Conservation (phyloP, 2,329 filamentous ascomycete species). For the Colletotrichum musae region DNA sequence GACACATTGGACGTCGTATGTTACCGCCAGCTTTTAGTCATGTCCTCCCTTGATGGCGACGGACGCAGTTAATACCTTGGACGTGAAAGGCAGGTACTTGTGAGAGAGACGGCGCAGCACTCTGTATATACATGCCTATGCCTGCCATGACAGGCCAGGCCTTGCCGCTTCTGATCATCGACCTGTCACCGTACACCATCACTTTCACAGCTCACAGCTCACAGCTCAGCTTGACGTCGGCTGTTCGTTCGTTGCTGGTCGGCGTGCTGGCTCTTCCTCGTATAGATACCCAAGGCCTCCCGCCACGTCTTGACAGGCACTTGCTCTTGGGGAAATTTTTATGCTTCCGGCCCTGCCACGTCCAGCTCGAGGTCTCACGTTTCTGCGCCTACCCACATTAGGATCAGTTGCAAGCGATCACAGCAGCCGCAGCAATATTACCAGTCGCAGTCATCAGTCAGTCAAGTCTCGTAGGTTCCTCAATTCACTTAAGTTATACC, state of each 20-base stretch:
- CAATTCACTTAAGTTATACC: conserved; percentile 7
- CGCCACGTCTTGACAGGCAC: conserved; percentile 5
- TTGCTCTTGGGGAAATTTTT: conserved; percentile 1
- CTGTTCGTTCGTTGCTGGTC: conserved; percentile 21
- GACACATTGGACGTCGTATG: conserved; percentile 11
- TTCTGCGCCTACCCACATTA: not conserved
- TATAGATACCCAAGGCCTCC: conserved; percentile 37
- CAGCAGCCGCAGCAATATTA: not conserved
- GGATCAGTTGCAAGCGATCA: not conserved
- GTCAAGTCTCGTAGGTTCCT: not conserved
- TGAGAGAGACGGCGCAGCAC: not conserved
- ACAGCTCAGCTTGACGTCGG: conserved; percentile 4
- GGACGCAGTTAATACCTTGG: not conserved
- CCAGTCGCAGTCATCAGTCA: not conserved
- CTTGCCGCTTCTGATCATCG: conserved; percentile 26
- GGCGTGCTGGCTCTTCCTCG: conserved; percentile 20
- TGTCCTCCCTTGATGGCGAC: conserved; percentile 8
- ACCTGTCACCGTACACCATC: conserved; percentile 24
- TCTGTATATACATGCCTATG: conserved; percentile 18
- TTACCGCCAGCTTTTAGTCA: conserved; percentile 12
- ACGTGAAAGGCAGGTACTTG: conserved; percentile 2
- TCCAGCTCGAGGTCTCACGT: conserved; percentile 13
- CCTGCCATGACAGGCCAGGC: conserved; percentile 19
- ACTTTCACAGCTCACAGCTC: conserved; percentile 18
- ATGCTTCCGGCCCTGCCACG: conserved; percentile 22